Base-by-base conservation (phyloP, 2,329 filamentous ascomycete species). In the Xylaria digitata region DNA sequence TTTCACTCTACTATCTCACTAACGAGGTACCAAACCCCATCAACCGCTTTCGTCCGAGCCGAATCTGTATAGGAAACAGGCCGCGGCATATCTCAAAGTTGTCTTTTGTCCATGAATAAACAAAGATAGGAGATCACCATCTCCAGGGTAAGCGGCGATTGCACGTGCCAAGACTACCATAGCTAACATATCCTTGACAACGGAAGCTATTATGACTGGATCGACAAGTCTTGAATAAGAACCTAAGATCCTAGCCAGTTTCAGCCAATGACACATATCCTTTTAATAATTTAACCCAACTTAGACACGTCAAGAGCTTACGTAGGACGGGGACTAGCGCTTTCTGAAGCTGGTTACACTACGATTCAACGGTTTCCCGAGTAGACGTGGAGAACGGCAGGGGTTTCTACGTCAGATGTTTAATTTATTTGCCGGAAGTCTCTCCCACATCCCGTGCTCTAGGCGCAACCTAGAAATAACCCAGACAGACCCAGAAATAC, bases 371-470 rank as follows among this genome's bases (percentile, higher is more conserved):
- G 34, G 34, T 3, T 37, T 37, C 17, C n/a, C 9, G 26, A 50
- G n/a, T 37, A 21, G 50, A 32, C 13, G 50, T 54, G 50, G 50
- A 42, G 50, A 26, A 54, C 32, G 40, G 40, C 32, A 6, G 50
- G 32, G 50, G 50, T 23, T 23, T 15, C 34, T 17, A 26, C 34
- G 52, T 23, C 32, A 42, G 19, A 50, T 42, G 46, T 46, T 37
- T 37, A 46, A 61, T 54, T n/a, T 61, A 45, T 21, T 40, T 43
- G 43, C 32, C 45, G 34, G 6, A 45, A n/a, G 15, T 42, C 34
- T 43, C 56, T 42, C 60, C 60, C 60, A 63, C 60, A 63, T 56
- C 60, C 60, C 60, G 59, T 19, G 4, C 9, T 32, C 52, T 54
- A 42, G 32, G 34, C 11, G 11, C 43, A 15, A 15, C 11, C 37